Conservation (phyloP, 305 asterid species). For the Withania somnifera region DNA sequence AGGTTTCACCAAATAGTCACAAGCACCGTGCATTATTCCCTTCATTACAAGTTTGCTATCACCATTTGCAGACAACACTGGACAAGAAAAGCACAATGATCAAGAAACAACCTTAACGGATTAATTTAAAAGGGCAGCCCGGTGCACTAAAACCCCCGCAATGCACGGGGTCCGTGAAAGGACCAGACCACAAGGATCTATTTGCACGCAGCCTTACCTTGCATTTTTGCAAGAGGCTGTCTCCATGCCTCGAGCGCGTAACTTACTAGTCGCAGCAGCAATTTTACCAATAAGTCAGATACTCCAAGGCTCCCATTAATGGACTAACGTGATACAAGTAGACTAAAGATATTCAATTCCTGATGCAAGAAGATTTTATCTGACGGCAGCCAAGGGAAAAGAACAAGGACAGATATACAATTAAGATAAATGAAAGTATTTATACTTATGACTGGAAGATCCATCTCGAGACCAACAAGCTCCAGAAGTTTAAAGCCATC, state of each 20-base stretch:
- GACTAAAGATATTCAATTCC: neutral
- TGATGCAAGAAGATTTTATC: neutral
- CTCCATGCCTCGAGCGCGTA: no score
- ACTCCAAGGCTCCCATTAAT: no score
- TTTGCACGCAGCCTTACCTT: no score
- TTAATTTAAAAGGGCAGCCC: no score
- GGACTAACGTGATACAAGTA: no score
- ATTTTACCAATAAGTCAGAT: no score
- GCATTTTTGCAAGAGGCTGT: no score
- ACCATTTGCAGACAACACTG: conserved; percentile 68
- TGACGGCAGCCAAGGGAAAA: neutral
- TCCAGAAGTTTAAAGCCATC: conserved; percentile 70
- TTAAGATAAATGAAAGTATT: conserved; percentile 1
- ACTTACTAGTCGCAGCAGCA: no score
- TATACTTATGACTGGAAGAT: conserved; percentile 60
- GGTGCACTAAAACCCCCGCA: no score
- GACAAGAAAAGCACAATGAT: conserved; percentile 3
- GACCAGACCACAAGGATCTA: no score
- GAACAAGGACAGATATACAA: neutral
- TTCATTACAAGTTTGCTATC: conserved; percentile 56
- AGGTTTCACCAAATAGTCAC: conserved; percentile 83
- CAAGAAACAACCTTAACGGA: neutral
- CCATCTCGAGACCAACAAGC: conserved; percentile 73
- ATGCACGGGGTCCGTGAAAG: no score
- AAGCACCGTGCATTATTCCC: conserved; percentile 71